Conservation (phyloP, 2,329 filamentous ascomycete species). For the Trichophaea hybrida region DNA sequence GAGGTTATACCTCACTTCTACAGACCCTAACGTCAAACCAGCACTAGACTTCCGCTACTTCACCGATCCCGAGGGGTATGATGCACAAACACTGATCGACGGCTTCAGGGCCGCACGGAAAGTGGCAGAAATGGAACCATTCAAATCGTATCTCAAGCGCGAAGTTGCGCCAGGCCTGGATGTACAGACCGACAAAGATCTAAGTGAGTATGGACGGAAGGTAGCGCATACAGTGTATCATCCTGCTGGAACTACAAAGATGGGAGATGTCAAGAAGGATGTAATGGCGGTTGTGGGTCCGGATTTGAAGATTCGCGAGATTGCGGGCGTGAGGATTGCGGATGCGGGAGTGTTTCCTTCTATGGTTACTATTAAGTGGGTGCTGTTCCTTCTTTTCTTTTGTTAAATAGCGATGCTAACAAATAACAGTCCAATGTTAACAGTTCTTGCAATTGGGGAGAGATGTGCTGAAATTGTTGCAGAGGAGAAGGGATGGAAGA, state of each 20-base stretch:
- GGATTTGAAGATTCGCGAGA: slow-evolving; percentile 54
- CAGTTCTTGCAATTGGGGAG: slow-evolving; percentile 71
- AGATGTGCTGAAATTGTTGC: slow-evolving; percentile 71
- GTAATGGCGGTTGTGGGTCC: slow-evolving; percentile 65
- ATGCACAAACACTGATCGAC: slow-evolving; percentile 64
- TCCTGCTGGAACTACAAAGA: slow-evolving; percentile 77
- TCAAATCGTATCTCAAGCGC: slow-evolving; percentile 68
- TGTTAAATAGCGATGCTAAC: background rate
- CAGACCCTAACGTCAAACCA: slow-evolving; percentile 62
- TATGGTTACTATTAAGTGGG: slow-evolving; percentile 61
- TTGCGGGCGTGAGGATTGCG: slow-evolving; percentile 62
- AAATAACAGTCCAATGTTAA: slow-evolving; percentile 55
- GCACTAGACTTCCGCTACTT: slow-evolving; percentile 82
- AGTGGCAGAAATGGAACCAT: slow-evolving; percentile 59
- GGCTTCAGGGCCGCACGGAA: slow-evolving; percentile 65
- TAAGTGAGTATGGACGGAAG: slow-evolving; percentile 66
- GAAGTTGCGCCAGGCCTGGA: slow-evolving; percentile 66
- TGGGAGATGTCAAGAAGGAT: slow-evolving; percentile 54
- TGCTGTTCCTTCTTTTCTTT: background rate
- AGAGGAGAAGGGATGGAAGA: slow-evolving; percentile 49
- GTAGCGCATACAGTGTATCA: slow-evolving; percentile 85
- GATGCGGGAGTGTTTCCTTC: slow-evolving; percentile 81
- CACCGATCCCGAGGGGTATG: slow-evolving; percentile 72
- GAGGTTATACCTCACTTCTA: slow-evolving; percentile 59
- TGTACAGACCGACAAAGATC: slow-evolving; percentile 61